These are phyloP conservation scores for Camelina laxa DNA, from an alignment of 345 rosid genomes.

Conservation along the genomic window DNA sequence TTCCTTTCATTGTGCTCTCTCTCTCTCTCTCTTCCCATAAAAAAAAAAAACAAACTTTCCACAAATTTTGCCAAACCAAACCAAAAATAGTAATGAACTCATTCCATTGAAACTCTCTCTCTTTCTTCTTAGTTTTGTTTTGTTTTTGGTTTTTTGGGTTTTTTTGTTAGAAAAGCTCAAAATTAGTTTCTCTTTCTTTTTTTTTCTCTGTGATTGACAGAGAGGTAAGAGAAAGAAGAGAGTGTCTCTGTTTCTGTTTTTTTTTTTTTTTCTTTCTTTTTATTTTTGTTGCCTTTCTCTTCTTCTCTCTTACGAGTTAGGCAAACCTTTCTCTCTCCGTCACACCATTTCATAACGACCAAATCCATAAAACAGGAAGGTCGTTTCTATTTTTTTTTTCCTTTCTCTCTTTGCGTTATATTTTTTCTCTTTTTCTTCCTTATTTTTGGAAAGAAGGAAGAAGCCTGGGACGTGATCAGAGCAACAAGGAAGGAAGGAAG, in stretches of 20 bases:
- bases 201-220: conserved; percentile 39
- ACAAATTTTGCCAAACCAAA: conserved; percentile 9
- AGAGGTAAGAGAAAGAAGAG: conserved; percentile 29
- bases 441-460: no score
- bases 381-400: conserved; percentile 30
- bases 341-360: conserved; percentile 29
- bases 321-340: conserved; percentile 38
- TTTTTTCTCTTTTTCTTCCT: background rate
- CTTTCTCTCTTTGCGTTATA: background rate
- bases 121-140: background rate
- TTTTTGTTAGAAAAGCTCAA: conserved; percentile 15
- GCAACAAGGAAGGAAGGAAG: conserved; percentile 12
- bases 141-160: background rate
- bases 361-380: background rate
- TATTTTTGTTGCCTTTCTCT: conserved; percentile 26
- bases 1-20: background rate
- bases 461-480: no score
- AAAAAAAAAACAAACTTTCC: conserved; percentile 36
- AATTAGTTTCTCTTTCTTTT: conserved; percentile 21
- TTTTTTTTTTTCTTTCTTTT: no score
- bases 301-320: conserved; percentile 33
- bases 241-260: conserved; percentile 9
- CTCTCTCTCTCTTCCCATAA: background rate
- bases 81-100: conserved; percentile 33
- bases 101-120: conserved; percentile 16